Base-by-base conservation (phyloP, 169 alveolate species). In the Plasmodium gallinaceum region DNA sequence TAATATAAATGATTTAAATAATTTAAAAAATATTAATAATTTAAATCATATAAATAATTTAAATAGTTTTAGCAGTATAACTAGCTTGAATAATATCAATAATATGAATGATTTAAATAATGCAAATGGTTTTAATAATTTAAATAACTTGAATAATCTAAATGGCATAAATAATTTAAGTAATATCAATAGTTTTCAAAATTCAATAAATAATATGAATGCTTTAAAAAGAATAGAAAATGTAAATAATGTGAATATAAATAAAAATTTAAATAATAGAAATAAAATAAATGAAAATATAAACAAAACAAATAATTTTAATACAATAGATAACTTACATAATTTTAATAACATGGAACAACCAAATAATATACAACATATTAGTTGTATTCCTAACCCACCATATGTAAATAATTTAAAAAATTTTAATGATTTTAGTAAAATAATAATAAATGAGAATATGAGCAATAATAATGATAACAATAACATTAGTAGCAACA, bases 211-310 rank as follows among this genome's bases (percentile, higher is more conserved):
- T 65, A 51, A 65, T 7, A 65, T 65, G 22, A 32, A 65, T 12
- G 74, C 12, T 32, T 65, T 65, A 37, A 74, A 74, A 26, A 74
- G 39, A 60, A 74, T 58, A 16, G 88, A 58, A 60, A 74, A 45
- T 71, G 22, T 54, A 10, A 18, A 54, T 18, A 54, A 54, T 10
- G 68, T 12, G 8, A 48, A 46, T 14, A 46, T 46, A 16, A 22
- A 20, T 24, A 71, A 71, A 22, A 52, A 22, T n/a, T 16, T 71
- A 26, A 71, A 46, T 24, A 52, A 60, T 54, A 43, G 16, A 22
- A 71, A 48, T 12, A 48, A 32, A 32, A 32, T 32, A 4, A n/a
- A 48, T n/a, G 60, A 48, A 48, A 48, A 48, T 48, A 48, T 12
- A 48, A n/a, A 48, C 26, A 46, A 42, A 32, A 14, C 26, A 14